Evolutionary conservation across 2,329 filamentous ascomycete genomes (phyloP), one percentile per base, ranked within the genome.

Genomic region (Colletotrichum euphorbiae): DNA sequence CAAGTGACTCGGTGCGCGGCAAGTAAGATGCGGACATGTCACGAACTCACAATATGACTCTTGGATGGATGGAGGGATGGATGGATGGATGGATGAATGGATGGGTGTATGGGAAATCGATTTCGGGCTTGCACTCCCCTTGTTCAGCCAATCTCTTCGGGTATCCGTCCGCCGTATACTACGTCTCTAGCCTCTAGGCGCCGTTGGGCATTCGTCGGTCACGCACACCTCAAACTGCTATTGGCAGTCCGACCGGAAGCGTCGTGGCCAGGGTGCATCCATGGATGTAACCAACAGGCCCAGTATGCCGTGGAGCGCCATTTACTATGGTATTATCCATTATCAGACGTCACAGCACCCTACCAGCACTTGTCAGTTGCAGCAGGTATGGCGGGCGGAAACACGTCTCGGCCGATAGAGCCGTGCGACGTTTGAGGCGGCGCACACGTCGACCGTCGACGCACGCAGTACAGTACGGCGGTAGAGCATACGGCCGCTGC

Each of bases 11-110:
- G 54, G 61, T 43, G 54, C 40, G 48, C 61, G 57, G 48, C 66
- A 69, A 69, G 61, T 69, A 69, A 55, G 61, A 69, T 69, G 61
- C 48, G 45, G 61, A 69, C 66, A 69, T 69, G 66, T 69, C 66
- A 69, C 66, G 54, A n/a, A n/a, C n/a, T n/a, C n/a, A n/a, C n/a
- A n/a, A 69, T 68, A 59, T 69, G 61, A 69, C 40, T 69, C 61
- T 46, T 59, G 38, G 54, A 55, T 21, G 56, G 24, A 21, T 42
- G 56, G 19, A 64, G 31, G 24, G 21, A 51, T 17, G 45, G 45
- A 48, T 24, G 42, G 19, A 15, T 50, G 57, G 12, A 51, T 36
- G 28, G 28, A 21, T 43, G 28, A 8, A 8, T 56, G 28, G 28
- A 8, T 43, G 52, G 52, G 52, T 31, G 52, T 43, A 54, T 55